Base-by-base conservation (phyloP, 2,329 filamentous ascomycete species). In the Clarireedia sp. region DNA sequence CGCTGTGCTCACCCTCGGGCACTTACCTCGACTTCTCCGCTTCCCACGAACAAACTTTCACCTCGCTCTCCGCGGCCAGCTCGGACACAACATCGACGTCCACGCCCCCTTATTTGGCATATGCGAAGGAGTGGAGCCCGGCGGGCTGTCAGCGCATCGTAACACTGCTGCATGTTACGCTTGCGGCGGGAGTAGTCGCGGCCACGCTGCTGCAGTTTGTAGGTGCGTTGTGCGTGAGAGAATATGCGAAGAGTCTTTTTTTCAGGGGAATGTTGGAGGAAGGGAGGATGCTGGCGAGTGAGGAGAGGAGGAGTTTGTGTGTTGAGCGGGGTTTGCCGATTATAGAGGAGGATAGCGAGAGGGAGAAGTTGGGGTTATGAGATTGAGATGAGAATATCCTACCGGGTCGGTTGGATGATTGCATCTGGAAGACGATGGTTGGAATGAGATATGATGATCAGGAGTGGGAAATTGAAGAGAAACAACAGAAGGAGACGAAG, bases 131-230 rank as follows among this genome's bases (percentile, higher is more conserved):
- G 16, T 49, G 47, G 47, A 49, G 9, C 5, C 29, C 29, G n/a
- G n/a, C 16, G 1, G 17, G 29, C 1, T 49, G 47, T 38, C 19
- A 7, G 26, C 26, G 29, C 5, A 49, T 67, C 41, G 48, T 66
- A 3, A 48, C 46, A 21, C 48, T 68, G 6, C 54, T 55, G 9
- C 60, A 65, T 46, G 26, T 63, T 10, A 62, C 62, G 21, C 40
- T 67, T 8, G 58, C 54, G 9, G 63, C 63, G 0, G 62, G 61
- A 5, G 59, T 66, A 3, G 46, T 67, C 7, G 36, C 23, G 12
- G 47, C 47, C 2, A 46, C 43, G 43, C 43, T 46, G 8, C n/a
- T 51, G 37, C 48, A 51, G 37, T 41, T 51, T 17, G 21, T 43
- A 7, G 48, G 48, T 10, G 48, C 48, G 10, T 16, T 51, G 4